phyloP scores from a whole-genome alignment of 352 stramenopile genomes.

The Phytophthora vignae region DNA sequence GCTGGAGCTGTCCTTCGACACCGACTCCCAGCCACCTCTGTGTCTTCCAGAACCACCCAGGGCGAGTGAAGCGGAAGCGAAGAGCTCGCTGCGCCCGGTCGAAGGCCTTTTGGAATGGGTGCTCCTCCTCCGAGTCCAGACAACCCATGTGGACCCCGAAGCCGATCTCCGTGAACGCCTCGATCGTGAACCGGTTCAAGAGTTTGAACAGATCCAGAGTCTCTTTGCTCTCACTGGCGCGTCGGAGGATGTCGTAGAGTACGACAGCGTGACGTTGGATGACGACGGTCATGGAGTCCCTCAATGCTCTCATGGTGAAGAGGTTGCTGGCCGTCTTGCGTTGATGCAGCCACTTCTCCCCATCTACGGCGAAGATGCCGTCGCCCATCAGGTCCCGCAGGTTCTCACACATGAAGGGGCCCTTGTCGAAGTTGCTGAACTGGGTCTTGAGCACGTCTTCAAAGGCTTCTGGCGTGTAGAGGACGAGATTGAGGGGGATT shows the following conservation, averaged over 20 bases:
- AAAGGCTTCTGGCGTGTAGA: slow-evolving; percentile 36
- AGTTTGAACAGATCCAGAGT: slow-evolving; percentile 47
- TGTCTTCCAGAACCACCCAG: slow-evolving; percentile 9
- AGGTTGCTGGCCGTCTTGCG: slow-evolving; percentile 86
- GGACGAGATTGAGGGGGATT: slow-evolving; percentile 27
- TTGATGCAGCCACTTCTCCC: slow-evolving; percentile 62
- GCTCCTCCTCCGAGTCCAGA: slow-evolving; percentile 39
- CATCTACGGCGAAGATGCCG: slow-evolving; percentile 76
- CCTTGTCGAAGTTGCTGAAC: slow-evolving; percentile 74
- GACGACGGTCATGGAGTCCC: slow-evolving; percentile 40
- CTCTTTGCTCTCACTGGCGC: not conserved
- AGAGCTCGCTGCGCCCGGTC: slow-evolving; percentile 45
- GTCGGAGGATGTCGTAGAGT: slow-evolving; percentile 29
- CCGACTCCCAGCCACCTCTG: slow-evolving; percentile 2
- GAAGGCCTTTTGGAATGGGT: slow-evolving; percentile 60
- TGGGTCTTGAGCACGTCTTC: slow-evolving; percentile 60
- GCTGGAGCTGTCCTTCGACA: slow-evolving; percentile 39
- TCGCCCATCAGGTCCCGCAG: slow-evolving; percentile 58
- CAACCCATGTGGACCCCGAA: slow-evolving; percentile 59
- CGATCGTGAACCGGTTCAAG: slow-evolving; percentile 64
- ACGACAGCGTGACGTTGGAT: slow-evolving; percentile 34
- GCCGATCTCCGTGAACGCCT: slow-evolving; percentile 72
- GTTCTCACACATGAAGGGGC: slow-evolving; percentile 34
- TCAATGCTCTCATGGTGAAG: slow-evolving; percentile 58
- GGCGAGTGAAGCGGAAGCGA: slow-evolving; percentile 42